Evolutionary conservation across 179 eudicot species (phyloP), one percentile per base, ranked within the genome.

Genomic region (Amaranthus tricolor): DNA sequence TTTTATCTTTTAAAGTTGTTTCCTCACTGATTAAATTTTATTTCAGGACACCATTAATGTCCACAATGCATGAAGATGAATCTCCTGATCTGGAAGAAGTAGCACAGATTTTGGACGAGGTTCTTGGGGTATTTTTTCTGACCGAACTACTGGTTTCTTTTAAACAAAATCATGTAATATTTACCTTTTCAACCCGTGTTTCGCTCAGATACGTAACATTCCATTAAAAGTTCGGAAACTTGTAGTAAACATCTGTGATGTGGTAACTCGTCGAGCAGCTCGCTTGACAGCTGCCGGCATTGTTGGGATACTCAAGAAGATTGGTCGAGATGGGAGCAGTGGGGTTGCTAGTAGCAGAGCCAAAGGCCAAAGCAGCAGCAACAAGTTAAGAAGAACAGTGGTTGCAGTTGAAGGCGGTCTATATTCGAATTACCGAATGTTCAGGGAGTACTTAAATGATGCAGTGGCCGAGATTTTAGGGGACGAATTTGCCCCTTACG

Each of bases 51-150:
- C 91, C 89, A 6, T 43, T 85, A 82, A 86, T 93, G 82, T 85
- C 95, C 61, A 82, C 86, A 40, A 93, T 93, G 98, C 99, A 93
- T 16, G 92, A 91, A 80, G 98, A 93, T 17, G 88, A 86, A 63
- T 82, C 97, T 61, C 82, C 89, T 0, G 89, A 93, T 77, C 76
- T 95, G 86, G 74, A 71, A 31, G 92, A 87, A 72, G 97, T 93
- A 19, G 95, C 88, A 57, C 82, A 84, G 81, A 85, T 91, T 63
- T 78, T 93, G 77, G 81, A 84, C 12, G 99, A 95, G 21, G 77
- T 78, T 67, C 79, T 85, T 10, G 83, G 72, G 84, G 86, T 85
- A 78, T 55, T 61, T 68, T 78, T 49, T 51, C 74, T 44, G 45
- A 53, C 20, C 54, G 44, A n/a, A 45, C 9, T 7, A 11, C 56